These are phyloP conservation scores for Ottelia alismoides DNA, from an alignment of 106 monocot genomes.

Conservation along the genomic window DNA sequence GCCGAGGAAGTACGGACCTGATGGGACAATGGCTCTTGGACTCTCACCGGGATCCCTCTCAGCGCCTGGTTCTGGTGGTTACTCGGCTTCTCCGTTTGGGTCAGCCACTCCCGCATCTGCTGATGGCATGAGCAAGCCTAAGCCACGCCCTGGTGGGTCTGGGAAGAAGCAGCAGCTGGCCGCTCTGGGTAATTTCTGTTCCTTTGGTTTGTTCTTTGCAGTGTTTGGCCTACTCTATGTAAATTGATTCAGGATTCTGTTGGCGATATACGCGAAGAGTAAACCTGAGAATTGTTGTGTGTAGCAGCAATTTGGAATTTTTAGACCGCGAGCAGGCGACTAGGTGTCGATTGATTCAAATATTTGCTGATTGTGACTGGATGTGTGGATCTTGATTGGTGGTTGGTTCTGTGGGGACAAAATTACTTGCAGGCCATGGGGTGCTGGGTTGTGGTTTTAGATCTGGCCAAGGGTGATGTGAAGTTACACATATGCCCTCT, in stretches of 20 bases:
- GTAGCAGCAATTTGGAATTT: background rate
- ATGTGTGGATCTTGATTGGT: background rate
- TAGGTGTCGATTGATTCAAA: background rate
- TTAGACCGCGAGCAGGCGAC: background rate
- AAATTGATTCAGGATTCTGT: no score
- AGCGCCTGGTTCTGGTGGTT: background rate
- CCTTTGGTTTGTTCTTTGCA: background rate
- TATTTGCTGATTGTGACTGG: background rate
- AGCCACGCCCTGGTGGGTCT: conserved; percentile 49
- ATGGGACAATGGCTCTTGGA: conserved; percentile 57
- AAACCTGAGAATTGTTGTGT: no score
- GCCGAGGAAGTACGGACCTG: conserved; percentile 88
- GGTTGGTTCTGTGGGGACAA: no score
- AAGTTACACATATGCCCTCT: no score
- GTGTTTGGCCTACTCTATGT: background rate
- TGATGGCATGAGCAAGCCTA: conserved; percentile 43
- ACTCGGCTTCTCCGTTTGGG: conserved; percentile 5
- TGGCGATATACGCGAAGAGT: no score
- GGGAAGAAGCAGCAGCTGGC: conserved; percentile 69
- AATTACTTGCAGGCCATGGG: no score
- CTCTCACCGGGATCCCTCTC: conserved; percentile 13
- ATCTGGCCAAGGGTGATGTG: no score
- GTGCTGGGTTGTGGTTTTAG: no score
- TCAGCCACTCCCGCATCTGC: background rate
- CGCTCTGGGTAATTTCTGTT: conserved; percentile 33